phyloP scores from a whole-genome alignment of 768 basidiomycete species.

The Rhodosporidiobolus odoratus region DNA sequence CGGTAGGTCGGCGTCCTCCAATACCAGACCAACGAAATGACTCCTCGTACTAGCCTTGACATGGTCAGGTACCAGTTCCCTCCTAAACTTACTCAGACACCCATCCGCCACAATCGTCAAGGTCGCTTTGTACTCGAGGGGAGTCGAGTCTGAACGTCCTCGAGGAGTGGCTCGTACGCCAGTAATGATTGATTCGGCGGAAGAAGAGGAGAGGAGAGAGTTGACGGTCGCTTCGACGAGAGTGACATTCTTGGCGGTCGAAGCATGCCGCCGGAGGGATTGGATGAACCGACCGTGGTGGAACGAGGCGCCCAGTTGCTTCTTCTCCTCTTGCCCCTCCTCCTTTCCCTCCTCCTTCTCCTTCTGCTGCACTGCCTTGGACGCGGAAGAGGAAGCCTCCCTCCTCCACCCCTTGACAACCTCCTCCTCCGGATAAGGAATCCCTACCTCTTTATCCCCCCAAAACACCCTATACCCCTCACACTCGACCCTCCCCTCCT shows the following conservation, averaged over 20 bases:
- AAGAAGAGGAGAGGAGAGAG: conserved; percentile 60
- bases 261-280: conserved; percentile 65
- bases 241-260: conserved; percentile 60
- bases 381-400: background rate
- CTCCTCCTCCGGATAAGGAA: conserved; percentile 66
- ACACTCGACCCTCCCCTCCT: conserved; percentile 67
- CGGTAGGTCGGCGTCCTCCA: conserved; percentile 62
- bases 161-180: conserved; percentile 62
- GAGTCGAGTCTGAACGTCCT: conserved; percentile 37
- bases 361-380: background rate
- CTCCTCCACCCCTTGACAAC: conserved; percentile 29
- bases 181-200: conserved; percentile 57
- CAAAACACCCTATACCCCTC: conserved; percentile 77
- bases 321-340: conserved; percentile 41
- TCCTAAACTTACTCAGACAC: conserved; percentile 83
- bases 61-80: conserved; percentile 56
- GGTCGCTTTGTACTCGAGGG: conserved; percentile 61
- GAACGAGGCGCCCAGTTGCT: conserved; percentile 69
- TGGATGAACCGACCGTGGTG: conserved; percentile 90
- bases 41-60: conserved; percentile 51
- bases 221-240: conserved; percentile 79
- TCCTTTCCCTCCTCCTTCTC: conserved; percentile 32
- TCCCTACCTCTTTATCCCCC: conserved; percentile 64
- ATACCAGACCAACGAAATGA: conserved; percentile 77
- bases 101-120: conserved; percentile 88